Evolutionary conservation across 2,329 filamentous ascomycete genomes (phyloP).

Genomic region (Diaporthe humulicola): DNA sequence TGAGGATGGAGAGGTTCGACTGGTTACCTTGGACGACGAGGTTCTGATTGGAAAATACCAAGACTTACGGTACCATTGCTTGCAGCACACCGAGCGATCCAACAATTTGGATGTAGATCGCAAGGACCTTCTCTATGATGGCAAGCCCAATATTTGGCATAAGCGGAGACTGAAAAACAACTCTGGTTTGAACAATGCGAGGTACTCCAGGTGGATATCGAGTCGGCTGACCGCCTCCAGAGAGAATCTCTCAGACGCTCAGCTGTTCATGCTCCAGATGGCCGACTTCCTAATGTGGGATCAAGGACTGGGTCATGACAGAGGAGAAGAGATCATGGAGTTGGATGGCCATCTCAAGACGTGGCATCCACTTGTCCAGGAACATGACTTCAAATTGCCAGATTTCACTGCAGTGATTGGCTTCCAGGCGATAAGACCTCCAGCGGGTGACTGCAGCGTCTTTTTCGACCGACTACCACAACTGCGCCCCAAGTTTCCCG

Average conservation of each 20-base stretch:
- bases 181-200: no score
- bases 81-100: neutral
- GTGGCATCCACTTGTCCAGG: neutral
- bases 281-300: neutral
- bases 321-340: neutral
- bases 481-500: neutral
- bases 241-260: neutral
- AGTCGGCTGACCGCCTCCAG: neutral
- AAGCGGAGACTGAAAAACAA: neutral
- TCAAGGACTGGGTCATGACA: neutral
- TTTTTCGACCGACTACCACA: neutral
- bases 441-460: neutral
- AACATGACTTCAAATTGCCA: neutral
- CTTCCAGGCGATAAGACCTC: accelerated
- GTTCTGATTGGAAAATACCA: neutral
- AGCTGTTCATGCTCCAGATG: neutral
- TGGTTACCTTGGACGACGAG: neutral
- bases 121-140: neutral
- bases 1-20: neutral
- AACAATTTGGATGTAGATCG: neutral
- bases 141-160: neutral
- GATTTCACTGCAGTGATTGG: neutral
- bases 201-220: no score
- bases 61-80: neutral
- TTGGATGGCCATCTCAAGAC: neutral